Conservation (phyloP, 2,329 filamentous ascomycete species). For the Purpureocillium lavendulum region DNA sequence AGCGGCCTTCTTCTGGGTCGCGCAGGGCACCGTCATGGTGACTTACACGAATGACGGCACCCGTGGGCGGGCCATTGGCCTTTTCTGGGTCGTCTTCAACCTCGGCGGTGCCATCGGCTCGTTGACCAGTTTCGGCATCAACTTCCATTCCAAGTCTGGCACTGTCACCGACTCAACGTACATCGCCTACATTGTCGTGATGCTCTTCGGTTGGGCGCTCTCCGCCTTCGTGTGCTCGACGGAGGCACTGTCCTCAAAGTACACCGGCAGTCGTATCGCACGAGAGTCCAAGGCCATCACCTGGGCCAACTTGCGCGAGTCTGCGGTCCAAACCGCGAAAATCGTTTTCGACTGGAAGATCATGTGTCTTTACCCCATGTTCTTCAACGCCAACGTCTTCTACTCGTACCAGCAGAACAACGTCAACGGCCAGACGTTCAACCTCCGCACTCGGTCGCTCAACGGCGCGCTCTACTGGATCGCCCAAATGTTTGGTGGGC, state of each 20-base stretch:
- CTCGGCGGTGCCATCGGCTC: constrained; percentile 33
- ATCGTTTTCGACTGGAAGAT: constrained; percentile 34
- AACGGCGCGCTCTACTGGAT: constrained; percentile 46
- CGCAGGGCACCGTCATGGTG: constrained; percentile 37
- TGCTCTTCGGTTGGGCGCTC: constrained; percentile 36
- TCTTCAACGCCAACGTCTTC: constrained; percentile 44
- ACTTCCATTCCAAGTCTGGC: constrained; percentile 27
- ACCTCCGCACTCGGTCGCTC: constrained; percentile 42
- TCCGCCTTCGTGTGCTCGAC: constrained; percentile 38
- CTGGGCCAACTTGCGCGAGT: constrained; percentile 27
- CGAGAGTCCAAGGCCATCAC: constrained; percentile 26
- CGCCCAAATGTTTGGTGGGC: constrained; percentile 41
- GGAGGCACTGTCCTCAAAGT: no score
- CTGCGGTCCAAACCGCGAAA: constrained; percentile 24
- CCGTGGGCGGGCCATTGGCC: constrained; percentile 31
- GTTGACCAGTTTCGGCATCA: constrained; percentile 21
- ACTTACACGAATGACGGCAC: constrained; percentile 22
- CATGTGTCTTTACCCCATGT: constrained; percentile 37
- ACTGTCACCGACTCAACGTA: constrained; percentile 41
- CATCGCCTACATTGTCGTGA: constrained; percentile 37
- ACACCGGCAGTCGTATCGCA: constrained; percentile 24
- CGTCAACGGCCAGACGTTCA: constrained; percentile 44
- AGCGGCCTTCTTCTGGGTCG: constrained; percentile 33
- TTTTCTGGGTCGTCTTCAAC: constrained; percentile 37
- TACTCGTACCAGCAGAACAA: constrained; percentile 47